Conservation (phyloP, 352 stramenopile species). For the Globisporangium camurandrum region DNA sequence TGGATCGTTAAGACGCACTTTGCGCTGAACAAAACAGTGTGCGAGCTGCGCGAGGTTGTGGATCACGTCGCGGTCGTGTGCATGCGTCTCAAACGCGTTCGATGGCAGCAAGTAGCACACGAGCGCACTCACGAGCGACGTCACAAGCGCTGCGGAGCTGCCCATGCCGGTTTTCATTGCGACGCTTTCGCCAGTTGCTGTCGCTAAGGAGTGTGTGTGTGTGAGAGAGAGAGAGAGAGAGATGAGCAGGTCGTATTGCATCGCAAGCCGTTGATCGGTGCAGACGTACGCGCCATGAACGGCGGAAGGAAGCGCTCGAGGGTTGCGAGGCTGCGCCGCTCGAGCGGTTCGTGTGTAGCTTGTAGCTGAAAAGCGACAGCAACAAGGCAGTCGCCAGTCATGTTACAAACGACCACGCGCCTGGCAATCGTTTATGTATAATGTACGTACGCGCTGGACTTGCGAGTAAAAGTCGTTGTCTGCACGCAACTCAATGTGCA, state of each 20-base stretch:
- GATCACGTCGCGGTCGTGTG: conserved; percentile 46
- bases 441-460: conserved; percentile 35
- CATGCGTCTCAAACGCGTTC: conserved; percentile 12
- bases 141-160: conserved; percentile 93
- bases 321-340: conserved; percentile 48
- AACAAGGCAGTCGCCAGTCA: too few relatives aligned
- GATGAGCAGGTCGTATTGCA: not conserved
- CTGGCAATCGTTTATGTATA: too few relatives aligned
- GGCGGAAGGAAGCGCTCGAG: conserved; percentile 85
- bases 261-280: not conserved
- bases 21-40: conserved; percentile 95
- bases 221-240: too few relatives aligned
- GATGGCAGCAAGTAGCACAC: conserved; percentile 75
- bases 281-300: conserved; percentile 21
- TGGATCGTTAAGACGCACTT: too few relatives aligned
- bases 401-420: too few relatives aligned
- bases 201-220: too few relatives aligned
- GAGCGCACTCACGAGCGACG: conserved; percentile 89
- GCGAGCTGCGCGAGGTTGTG: conserved; percentile 94
- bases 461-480: conserved; percentile 99
- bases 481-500: conserved; percentile 83
- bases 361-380: conserved; percentile 43
- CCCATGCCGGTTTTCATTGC: conserved; percentile 95
- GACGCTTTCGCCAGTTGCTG: conserved; percentile 26
- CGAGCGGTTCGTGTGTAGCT: conserved; percentile 40